Evolutionary conservation across 176 grass and related monocot genomes (phyloP).

Genomic region (Carex littledalei): DNA sequence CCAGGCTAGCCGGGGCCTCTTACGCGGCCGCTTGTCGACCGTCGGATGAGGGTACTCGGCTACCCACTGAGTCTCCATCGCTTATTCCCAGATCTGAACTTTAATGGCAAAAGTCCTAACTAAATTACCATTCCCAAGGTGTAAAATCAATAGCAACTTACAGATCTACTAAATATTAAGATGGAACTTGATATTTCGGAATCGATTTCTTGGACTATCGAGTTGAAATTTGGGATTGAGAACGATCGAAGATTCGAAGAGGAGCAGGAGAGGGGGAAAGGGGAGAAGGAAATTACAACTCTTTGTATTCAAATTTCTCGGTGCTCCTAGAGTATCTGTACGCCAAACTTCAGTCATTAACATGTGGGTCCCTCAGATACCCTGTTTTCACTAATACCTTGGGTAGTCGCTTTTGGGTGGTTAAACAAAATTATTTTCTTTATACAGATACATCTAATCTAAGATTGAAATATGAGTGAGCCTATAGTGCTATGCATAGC

Average conservation of each 20-base stretch:
- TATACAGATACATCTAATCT: too few relatives aligned
- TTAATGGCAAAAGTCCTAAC: background rate
- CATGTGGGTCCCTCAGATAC: background rate
- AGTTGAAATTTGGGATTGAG: conserved; percentile 9
- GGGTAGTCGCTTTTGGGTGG: background rate
- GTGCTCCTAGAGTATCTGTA: background rate
- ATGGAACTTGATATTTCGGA: background rate
- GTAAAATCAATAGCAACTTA: background rate
- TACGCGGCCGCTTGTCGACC: conserved; percentile 67
- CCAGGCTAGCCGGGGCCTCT: conserved; percentile 70
- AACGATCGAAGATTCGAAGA: background rate
- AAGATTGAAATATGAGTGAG: too few relatives aligned
- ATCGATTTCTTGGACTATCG: background rate
- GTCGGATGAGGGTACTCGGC: conserved; percentile 64
- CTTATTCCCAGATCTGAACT: conserved; percentile 20
- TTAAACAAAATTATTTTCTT: background rate
- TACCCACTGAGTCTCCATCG: conserved; percentile 89
- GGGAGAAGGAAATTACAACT: conserved; percentile 1
- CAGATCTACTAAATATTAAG: background rate
- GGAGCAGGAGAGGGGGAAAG: background rate
- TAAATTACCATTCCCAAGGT: background rate
- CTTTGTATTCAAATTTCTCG: background rate
- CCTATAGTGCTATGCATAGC: too few relatives aligned
- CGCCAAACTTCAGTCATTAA: background rate
- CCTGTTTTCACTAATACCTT: background rate